Evolutionary conservation across 495 filamentous ascomycete species (phyloP).

Genomic region (Sordaria brevicollis): DNA sequence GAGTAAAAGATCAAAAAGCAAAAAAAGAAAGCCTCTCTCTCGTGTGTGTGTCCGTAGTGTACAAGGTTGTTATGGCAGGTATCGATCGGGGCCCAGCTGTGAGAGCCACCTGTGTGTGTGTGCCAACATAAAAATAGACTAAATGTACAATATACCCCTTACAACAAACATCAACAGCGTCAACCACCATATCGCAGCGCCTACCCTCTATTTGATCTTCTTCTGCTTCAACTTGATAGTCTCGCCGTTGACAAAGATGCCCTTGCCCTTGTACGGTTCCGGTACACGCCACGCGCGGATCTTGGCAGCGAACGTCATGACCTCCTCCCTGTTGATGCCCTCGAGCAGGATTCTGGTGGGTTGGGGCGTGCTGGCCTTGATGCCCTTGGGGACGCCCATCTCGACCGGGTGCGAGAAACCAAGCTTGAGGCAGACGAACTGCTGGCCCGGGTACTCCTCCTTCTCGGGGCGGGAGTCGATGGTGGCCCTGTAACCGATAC

Average conservation of each 20-base stretch:
- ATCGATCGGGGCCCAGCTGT: conserved; percentile 3
- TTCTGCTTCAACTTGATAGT: conserved; percentile 96
- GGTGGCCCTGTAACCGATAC: conserved; percentile 88
- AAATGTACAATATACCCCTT: conserved; percentile 7
- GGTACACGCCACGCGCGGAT: conserved; percentile 83
- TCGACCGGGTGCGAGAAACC: conserved; percentile 95
- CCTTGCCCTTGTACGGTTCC: conserved; percentile 99
- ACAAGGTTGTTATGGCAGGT: conserved; percentile 21
- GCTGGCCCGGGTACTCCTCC: conserved; percentile 64
- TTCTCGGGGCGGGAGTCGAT: conserved; percentile 72
- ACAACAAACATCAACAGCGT: neutral
- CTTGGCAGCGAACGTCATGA: conserved; percentile 82
- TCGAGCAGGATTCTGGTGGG: conserved; percentile 91
- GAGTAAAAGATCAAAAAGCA: too few species aligned
- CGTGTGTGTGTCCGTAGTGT: conserved; percentile 13
- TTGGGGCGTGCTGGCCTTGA: conserved; percentile 81
- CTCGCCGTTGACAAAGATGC: conserved; percentile 94
- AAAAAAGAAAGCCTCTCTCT: too few species aligned
- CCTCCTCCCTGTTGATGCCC: conserved; percentile 69
- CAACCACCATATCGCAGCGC: neutral
- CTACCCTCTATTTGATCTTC: conserved; percentile 84
- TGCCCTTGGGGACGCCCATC: conserved; percentile 66
- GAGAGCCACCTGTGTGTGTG: neutral
- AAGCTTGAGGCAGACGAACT: conserved; percentile 84
- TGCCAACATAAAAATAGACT: neutral